Evolutionary conservation across 345 rosid species (phyloP).

Genomic region (Gossypium raimondii): DNA sequence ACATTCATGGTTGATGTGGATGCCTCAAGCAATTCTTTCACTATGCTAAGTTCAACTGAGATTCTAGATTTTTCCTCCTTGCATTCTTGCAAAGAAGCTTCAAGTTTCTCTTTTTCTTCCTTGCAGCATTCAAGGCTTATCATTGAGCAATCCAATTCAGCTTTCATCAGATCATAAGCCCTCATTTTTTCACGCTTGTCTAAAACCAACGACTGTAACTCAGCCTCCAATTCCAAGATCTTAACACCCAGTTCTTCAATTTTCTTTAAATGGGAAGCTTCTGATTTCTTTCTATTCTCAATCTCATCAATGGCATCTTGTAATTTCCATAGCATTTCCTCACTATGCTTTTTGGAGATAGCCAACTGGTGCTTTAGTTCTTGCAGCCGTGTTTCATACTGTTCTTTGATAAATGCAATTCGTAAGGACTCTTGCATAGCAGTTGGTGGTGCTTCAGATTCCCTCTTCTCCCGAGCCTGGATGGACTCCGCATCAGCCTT

Average conservation of each 20-base stretch:
- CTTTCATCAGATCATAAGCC: conserved; percentile 77
- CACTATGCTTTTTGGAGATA: conserved; percentile 80
- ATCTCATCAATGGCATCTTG: conserved; percentile 87
- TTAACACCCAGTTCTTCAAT: conserved; percentile 71
- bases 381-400: conserved; percentile 76
- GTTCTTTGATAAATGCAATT: conserved; percentile 94
- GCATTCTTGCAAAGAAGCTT: conserved; percentile 59
- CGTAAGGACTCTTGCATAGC: conserved; percentile 90
- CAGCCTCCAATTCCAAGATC: conserved; percentile 70
- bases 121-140: conserved; percentile 96
- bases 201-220: conserved; percentile 48
- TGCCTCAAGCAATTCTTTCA: conserved; percentile 42
- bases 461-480: conserved; percentile 55
- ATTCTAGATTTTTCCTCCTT: conserved; percentile 52
- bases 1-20: conserved; percentile 26
- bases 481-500: conserved; percentile 68
- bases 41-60: conserved; percentile 47
- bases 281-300: conserved; percentile 70
- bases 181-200: conserved; percentile 77
- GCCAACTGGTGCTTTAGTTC: conserved; percentile 83
- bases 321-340: conserved; percentile 86
- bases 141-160: conserved; percentile 86
- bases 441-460: conserved; percentile 44
- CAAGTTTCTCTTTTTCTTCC: conserved; percentile 86
- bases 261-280: conserved; percentile 71